A percentile compares a stretch with the other conserved stretches of the same genome.
Evolutionary conservation across 1,284 basidiomycete species (phyloP).

Genomic region (Fomitopsis pinicola): DNA sequence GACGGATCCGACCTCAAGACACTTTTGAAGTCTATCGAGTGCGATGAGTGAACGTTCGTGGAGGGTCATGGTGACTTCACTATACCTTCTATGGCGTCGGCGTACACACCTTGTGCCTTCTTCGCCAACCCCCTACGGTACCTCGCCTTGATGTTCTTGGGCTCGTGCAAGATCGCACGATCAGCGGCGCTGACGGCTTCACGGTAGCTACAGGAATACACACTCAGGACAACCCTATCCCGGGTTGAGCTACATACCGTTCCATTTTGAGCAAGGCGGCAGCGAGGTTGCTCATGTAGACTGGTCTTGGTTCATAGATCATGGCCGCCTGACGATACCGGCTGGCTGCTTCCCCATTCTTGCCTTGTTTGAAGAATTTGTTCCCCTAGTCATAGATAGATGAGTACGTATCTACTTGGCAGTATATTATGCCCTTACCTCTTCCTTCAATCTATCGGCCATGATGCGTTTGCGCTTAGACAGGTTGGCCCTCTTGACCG

Average conservation of each 20-base stretch:
- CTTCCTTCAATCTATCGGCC: conserved; percentile 7
- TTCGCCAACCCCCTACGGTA: conserved; percentile 40
- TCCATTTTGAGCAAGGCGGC: conserved; percentile 36
- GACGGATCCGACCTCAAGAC: conserved; percentile 31
- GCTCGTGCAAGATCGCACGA: conserved; percentile 36
- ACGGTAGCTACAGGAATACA: conserved; percentile 10
- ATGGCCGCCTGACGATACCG: conserved; percentile 21
- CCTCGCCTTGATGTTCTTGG: conserved; percentile 37
- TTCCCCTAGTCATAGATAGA: conserved; percentile 19
- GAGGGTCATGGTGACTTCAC: neutral
- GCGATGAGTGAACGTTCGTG: neutral
- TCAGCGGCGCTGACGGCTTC: conserved; percentile 39
- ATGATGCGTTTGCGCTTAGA: conserved; percentile 2
- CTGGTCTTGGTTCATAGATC: conserved; percentile 19
- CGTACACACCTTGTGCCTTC: conserved; percentile 31
- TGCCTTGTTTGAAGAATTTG: conserved; percentile 13
- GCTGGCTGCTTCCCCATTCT: conserved; percentile 19
- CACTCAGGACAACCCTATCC: no score
- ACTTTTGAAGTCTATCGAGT: conserved; percentile 32
- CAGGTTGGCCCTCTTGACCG: conserved; percentile 6
- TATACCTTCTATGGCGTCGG: conserved; percentile 34
- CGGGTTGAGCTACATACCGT: conserved; percentile 26
- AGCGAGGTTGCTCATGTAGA: conserved; percentile 38
- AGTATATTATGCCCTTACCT: conserved; percentile 1
- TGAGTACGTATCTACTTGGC: neutral